phyloP scores from a whole-genome alignment of 371 early-diverging fungal genomes.

The Sporodiniella umbellata region DNA sequence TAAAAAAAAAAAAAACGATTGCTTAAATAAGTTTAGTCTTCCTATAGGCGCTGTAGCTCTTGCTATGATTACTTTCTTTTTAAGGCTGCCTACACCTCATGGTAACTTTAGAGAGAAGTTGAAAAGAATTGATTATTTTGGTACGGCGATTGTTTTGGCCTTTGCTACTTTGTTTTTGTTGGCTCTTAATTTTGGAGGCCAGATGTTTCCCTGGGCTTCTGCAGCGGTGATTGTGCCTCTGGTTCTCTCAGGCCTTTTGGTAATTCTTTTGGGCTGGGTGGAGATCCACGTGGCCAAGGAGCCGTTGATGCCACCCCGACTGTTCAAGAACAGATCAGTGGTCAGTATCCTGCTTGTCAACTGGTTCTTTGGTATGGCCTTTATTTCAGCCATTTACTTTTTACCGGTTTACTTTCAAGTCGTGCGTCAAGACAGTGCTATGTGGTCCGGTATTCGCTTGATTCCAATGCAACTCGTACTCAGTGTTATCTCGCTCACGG shows the following conservation, averaged over 20 bases:
- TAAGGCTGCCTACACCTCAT: conserved; percentile 26
- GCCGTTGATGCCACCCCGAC: conserved; percentile 53
- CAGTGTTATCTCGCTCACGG: conserved; percentile 28
- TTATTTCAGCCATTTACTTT: conserved; percentile 54
- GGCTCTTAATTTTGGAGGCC: conserved; percentile 50
- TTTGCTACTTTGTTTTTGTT: conserved; percentile 41
- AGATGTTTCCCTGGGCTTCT: conserved; percentile 59
- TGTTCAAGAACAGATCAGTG: conserved; percentile 51
- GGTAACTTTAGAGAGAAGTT: conserved; percentile 33
- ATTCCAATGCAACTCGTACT: conserved; percentile 53
- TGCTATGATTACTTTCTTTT: conserved; percentile 26
- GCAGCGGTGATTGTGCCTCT: conserved; percentile 60
- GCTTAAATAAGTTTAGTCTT: too few relatives aligned
- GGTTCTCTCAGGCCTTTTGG: conserved; percentile 43
- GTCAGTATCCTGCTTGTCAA: conserved; percentile 41
- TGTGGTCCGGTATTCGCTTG: conserved; percentile 50
- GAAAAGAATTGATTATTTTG: conserved; percentile 38
- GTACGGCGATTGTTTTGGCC: conserved; percentile 36
- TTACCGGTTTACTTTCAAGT: conserved; percentile 81
- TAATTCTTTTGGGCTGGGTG: conserved; percentile 33
- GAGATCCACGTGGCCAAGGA: conserved; percentile 53
- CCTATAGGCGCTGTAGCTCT: conserved; percentile 45
- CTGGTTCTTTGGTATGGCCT: conserved; percentile 55
- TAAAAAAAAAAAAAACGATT: not conserved
- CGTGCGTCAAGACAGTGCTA: conserved; percentile 53